phyloP scores from a whole-genome alignment of 305 asterid genomes.

The Stenogyne calaminthoides region DNA sequence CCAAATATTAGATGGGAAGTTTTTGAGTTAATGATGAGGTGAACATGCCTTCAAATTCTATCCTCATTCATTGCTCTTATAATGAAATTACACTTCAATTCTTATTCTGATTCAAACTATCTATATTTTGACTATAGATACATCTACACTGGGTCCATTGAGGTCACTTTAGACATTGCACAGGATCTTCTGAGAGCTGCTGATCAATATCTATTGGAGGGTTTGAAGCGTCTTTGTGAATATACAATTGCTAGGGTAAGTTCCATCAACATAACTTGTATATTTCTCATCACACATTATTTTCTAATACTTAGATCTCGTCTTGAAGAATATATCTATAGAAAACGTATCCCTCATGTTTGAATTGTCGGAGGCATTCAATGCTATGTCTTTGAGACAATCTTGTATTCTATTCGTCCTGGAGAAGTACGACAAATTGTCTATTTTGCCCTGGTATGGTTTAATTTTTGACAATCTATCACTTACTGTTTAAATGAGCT shows the following conservation, averaged over 20 bases:
- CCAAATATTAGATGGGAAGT: conserved; percentile 98
- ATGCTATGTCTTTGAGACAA: conserved; percentile 73
- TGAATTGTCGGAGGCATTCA: conserved; percentile 91
- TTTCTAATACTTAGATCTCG: conserved; percentile 35
- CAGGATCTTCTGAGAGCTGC: conserved; percentile 97
- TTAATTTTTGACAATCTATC: background rate
- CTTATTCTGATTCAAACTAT: background rate
- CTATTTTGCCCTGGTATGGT: conserved; percentile 69
- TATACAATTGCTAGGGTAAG: conserved; percentile 88
- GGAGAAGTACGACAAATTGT: conserved; percentile 73
- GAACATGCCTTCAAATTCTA: background rate
- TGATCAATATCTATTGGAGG: conserved; percentile 96
- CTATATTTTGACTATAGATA: conserved; percentile 53
- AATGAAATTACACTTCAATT: conserved; percentile 7
- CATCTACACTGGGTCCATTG: conserved; percentile 94
- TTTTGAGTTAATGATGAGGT: conserved; percentile 99
- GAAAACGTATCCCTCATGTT: conserved; percentile 87
- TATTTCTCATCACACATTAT: background rate
- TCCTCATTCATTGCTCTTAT: background rate
- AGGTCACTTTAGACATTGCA: conserved; percentile 77
- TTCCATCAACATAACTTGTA: background rate
- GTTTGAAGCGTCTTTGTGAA: conserved; percentile 93
- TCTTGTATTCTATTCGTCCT: conserved; percentile 83
- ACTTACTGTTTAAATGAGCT: background rate
- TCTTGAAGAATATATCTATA: conserved; percentile 71